These are phyloP conservation scores for Prunus mongolica DNA, from an alignment of 306 rosid genomes.

Conservation along the genomic window DNA sequence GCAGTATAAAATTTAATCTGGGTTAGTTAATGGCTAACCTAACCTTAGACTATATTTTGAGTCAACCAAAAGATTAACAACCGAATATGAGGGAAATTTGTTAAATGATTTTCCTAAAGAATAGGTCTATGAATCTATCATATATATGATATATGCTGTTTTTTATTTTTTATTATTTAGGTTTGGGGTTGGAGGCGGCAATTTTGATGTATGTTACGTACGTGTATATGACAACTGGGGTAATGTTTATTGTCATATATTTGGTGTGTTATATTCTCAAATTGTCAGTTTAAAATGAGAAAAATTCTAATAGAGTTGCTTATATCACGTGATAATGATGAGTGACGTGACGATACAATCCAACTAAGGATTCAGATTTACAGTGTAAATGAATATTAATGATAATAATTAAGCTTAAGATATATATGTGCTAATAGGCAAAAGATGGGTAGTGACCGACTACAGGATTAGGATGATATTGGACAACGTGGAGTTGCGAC, in stretches of 20 bases:
- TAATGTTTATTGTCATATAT: background rate
- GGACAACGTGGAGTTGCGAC: conserved; percentile 18
- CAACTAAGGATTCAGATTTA: background rate
- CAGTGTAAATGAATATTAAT: background rate
- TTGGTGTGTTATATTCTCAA: background rate
- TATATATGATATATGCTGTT: no score
- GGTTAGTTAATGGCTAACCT: background rate
- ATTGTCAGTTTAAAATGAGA: background rate
- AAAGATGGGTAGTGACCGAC: conserved; percentile 3
- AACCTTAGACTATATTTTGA: conserved; percentile 1
- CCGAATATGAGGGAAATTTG: background rate
- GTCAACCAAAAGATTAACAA: conserved; percentile 4
- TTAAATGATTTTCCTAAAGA: background rate
- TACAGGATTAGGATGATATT: background rate
- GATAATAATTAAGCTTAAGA: background rate
- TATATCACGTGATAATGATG: background rate
- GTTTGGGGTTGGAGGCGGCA: no score
- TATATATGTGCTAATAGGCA: background rate
- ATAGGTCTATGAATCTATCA: conserved; percentile 5
- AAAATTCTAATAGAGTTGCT: background rate
- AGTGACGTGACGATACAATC: background rate
- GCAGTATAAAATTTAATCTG: background rate
- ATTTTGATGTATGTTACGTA: no score
- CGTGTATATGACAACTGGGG: background rate
- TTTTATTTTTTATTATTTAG: background rate